A percentile compares a stretch with the other conserved stretches of the same genome.
Conservation (phyloP, 352 stramenopile genomes). For the Plasmopara muralis region DNA sequence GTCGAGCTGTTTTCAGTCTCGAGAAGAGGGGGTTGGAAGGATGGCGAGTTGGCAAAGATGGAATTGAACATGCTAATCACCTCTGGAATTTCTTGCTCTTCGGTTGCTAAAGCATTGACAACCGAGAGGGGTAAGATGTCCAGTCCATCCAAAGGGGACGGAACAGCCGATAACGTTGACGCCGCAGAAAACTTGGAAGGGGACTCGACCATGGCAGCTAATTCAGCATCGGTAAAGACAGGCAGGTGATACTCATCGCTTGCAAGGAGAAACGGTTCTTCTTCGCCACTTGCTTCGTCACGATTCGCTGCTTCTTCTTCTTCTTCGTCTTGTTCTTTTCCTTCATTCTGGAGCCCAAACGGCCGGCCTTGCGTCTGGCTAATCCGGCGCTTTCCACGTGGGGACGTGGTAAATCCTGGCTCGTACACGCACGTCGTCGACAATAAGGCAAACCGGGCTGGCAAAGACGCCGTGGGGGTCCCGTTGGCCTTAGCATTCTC, state of each 20-base stretch:
- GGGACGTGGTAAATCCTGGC: slow-evolving; percentile 28
- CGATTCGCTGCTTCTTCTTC: slow-evolving; percentile 3
- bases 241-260: slow-evolving; percentile 30
- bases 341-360: slow-evolving; percentile 10
- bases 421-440: slow-evolving; percentile 31
- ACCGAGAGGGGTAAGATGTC: slow-evolving; percentile 12
- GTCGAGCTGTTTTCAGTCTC: no score
- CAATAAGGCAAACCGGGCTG: slow-evolving; percentile 24
- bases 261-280: slow-evolving; percentile 26
- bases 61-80: slow-evolving; percentile 67
- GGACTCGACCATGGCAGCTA: slow-evolving; percentile 32
- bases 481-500: slow-evolving; percentile 16
- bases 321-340: slow-evolving; percentile 12
- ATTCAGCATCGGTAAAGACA: slow-evolving; percentile 36
- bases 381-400: slow-evolving; percentile 30
- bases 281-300: slow-evolving; percentile 7
- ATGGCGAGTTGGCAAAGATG: slow-evolving; percentile 38
- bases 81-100: slow-evolving; percentile 44
- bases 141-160: slow-evolving; percentile 6
- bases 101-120: slow-evolving; percentile 2
- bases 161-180: slow-evolving; percentile 21
- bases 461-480: slow-evolving; percentile 23
- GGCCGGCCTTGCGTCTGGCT: slow-evolving; percentile 15
- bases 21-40: slow-evolving; percentile 5
- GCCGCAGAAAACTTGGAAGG: slow-evolving; percentile 23